Evolutionary conservation across 768 basidiomycete species (phyloP), one percentile per base, ranked within the genome.

Genomic region (Exidia glandulosa): DNA sequence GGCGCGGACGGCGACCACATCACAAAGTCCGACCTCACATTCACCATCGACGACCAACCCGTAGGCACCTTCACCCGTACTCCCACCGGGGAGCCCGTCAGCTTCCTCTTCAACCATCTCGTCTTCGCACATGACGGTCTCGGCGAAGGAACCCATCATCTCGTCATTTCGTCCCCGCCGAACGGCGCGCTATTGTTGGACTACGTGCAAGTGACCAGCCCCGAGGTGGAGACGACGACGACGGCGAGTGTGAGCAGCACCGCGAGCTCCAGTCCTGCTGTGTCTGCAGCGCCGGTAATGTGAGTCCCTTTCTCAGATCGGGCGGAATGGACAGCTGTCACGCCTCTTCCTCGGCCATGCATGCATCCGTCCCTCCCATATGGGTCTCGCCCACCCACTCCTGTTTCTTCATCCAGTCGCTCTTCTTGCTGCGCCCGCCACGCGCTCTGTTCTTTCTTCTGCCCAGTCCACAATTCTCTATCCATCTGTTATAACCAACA

Each of bases 151-250:
- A 68, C 70, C 2, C 81, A 83, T 65, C 60, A 71, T 55, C 66
- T 84, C 19, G 66, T 69, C n/a, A 68, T 81, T 34, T 71, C 71
- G 56, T 68, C 83, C 60, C 76, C 71, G 14, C 71, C 72, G 29
- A 74, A 74, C 57, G 80, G 79, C 13, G 73, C 75, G 4, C 78
- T 83, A 61, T 61, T 80, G 2, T 76, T 83, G 56, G 79, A 82
- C 66, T 77, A 76, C 61, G 67, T 80, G 31, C 63, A 79, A 6
- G 78, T 78, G 60, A 78, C 68, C 55, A 57, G 33, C 27, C 23
- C 60, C 29, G 74, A 16, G 63, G 61, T 37, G 32, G 56, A 63
- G 25, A 50, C 59, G 55, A n/a, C n/a, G n/a, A n/a, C n/a, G n/a
- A n/a, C n/a, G n/a, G n/a, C 63, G 48, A 61, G 65, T 32, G 50